Base-by-base conservation (phyloP, 768 basidiomycete species). In the Dacryopinax primogenitus region DNA sequence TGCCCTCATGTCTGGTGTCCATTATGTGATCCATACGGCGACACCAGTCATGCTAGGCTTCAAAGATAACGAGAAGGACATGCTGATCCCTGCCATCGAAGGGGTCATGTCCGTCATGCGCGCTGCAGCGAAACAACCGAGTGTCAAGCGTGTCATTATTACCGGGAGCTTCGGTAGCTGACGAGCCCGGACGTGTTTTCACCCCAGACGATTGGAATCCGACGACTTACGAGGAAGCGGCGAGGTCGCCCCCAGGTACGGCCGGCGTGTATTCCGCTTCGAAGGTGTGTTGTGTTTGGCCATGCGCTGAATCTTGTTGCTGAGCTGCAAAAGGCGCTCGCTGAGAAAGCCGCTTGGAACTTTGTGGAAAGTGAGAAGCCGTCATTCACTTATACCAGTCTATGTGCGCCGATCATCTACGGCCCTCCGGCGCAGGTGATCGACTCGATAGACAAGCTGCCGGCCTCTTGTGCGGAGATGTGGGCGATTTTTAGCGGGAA, bases 101-200 rank as follows among this genome's bases (percentile, higher is more conserved):
- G 72, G 72, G 3, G 71, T 68, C 1, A 63, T 64, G 41, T 63
- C 62, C 33, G 64, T 73, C 63, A 62, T 73, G 28, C 36, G 62
- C 28, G 65, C 70, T 3, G 62, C 64, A 64, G n/a, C 66, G 13
- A 41, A 64, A 34, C 26, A 64, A 18, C 69, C 70, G 3, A 64
- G 35, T 1, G 66, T 73, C 61, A 71, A 72, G 66, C 70, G 70
- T 34, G 65, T 73, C 45, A 70, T 73, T 3, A 51, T 73, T 37
- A 73, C 71, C 21, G 66, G 68, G 30, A 72, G 70, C 63, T 70
- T 69, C 62, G 71, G 63, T 39, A 11, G 68, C 62, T 1, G n/a
- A 21, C 15, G 15, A 63, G 18, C 64, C 69, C 11, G 70, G 68
- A n/a, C 61, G 69, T 33, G 47, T 66, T 3, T 69, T 68, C 64